phyloP scores from a whole-genome alignment of 2,329 filamentous ascomycete species.

The Passalora sequoiae region DNA sequence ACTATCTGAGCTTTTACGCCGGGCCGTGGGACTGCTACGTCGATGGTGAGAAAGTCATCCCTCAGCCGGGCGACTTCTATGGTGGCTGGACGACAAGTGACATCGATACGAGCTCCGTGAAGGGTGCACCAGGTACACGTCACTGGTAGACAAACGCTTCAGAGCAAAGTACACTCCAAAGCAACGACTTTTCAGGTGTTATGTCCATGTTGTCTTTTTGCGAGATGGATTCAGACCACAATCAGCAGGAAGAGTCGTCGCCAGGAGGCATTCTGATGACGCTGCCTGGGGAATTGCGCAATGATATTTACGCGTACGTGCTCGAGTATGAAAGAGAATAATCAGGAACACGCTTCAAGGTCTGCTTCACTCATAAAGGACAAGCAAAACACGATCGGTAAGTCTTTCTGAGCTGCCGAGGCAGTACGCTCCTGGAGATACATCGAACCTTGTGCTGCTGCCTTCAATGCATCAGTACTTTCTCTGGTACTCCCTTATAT shows the following conservation, averaged over 20 bases:
- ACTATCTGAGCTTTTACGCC: constrained; percentile 56
- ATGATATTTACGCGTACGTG: neutral
- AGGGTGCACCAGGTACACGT: constrained; percentile 42
- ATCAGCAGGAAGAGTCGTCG: too few relatives aligned
- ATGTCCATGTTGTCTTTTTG: too few relatives aligned
- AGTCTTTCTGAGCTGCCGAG: too few relatives aligned
- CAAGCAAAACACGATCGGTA: neutral
- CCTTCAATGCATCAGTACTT: too few relatives aligned
- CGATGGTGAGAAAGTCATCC: constrained; percentile 55
- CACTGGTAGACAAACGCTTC: constrained; percentile 24
- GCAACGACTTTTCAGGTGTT: too few relatives aligned
- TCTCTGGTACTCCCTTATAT: too few relatives aligned
- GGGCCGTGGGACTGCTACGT: constrained; percentile 60
- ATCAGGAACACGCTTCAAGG: neutral
- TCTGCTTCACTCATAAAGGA: neutral
- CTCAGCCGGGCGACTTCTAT: constrained; percentile 60
- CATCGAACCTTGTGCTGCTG: too few relatives aligned
- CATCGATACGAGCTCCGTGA: constrained; percentile 48
- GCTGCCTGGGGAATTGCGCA: neutral
- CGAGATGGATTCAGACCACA: too few relatives aligned
- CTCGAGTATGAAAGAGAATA: neutral
- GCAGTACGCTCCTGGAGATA: too few relatives aligned
- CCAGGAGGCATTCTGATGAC: neutral
- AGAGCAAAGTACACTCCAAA: too few relatives aligned
- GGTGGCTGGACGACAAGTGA: constrained; percentile 61